phyloP scores from a whole-genome alignment of 208 protist species.

The Acanthamoeba culbertsoni region DNA sequence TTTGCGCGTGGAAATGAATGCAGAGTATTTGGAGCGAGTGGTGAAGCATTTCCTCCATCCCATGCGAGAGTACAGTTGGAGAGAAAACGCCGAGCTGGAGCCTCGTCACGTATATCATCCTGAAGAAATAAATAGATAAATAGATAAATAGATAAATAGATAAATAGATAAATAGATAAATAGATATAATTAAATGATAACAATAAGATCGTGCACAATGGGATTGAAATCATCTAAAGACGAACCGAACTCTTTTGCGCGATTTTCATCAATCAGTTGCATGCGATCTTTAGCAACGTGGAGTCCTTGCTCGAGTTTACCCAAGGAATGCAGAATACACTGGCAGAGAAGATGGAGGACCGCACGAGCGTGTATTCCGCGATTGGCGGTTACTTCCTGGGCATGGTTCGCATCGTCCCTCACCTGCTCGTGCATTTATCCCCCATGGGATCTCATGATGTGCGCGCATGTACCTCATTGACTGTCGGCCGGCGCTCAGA shows the following conservation, averaged over 20 bases:
- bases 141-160: no score
- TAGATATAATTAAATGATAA: no score
- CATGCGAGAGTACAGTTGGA: neutral
- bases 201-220: no score
- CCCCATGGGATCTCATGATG: neutral
- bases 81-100: neutral
- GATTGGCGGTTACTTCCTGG: neutral
- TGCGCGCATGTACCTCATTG: neutral
- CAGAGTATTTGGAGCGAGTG: neutral
- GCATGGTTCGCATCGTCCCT: neutral
- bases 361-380: neutral
- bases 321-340: neutral
- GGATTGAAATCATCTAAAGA: no score
- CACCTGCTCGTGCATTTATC: neutral
- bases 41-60: neutral
- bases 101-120: neutral
- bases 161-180: no score
- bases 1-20: no score
- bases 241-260: no score
- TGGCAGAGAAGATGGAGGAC: neutral
- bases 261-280: neutral
- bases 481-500: neutral
- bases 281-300: conserved; percentile 6
- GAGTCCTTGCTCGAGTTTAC: neutral
- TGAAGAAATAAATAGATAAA: no score